Percentiles rank a stretch among this genome's conserved stretches.
phyloP scores from a whole-genome alignment of 768 basidiomycete genomes.

The Termitomyces heimii region DNA sequence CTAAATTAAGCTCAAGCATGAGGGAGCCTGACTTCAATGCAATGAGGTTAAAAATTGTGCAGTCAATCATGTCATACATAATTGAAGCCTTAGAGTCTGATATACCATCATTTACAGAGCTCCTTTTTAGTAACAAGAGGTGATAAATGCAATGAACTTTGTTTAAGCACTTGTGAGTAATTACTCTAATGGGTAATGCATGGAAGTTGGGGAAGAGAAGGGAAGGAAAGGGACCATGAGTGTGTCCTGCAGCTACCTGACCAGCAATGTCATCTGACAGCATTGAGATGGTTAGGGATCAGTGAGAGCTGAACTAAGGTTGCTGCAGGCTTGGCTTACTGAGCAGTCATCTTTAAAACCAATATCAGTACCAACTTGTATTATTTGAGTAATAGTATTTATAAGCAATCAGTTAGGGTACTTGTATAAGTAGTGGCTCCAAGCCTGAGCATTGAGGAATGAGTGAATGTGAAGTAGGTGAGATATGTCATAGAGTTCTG shows the following conservation, averaged over 20 bases:
- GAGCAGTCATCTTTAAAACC: too few species aligned
- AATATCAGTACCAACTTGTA: too few species aligned
- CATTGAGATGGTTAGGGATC: not conserved
- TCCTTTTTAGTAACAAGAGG: slow-evolving; percentile 11
- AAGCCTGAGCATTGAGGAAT: too few species aligned
- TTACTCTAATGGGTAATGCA: slow-evolving; percentile 20
- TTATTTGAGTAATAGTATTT: too few species aligned
- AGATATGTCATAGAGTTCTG: too few species aligned
- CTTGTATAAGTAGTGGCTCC: too few species aligned
- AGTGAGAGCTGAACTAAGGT: too few species aligned
- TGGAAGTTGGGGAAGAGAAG: slow-evolving; percentile 16
- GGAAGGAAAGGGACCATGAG: slow-evolving; percentile 15
- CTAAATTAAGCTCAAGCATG: slow-evolving; percentile 29
- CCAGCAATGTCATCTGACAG: slow-evolving; percentile 2
- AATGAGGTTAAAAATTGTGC: slow-evolving; percentile 16
- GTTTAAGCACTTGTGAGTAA: slow-evolving; percentile 14
- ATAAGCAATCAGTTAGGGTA: too few species aligned
- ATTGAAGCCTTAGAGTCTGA: slow-evolving; percentile 22
- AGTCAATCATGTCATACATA: slow-evolving; percentile 22
- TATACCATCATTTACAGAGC: slow-evolving; percentile 15
- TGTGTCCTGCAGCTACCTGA: not conserved
- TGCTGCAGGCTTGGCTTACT: too few species aligned
- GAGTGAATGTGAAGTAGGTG: too few species aligned
- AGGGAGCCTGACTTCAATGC: slow-evolving; percentile 20
- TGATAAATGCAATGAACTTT: slow-evolving; percentile 23